Percentiles rank a stretch among this genome's conserved stretches.
Evolutionary conservation across 306 rosid species (phyloP).

Genomic region (Cucumis melo): DNA sequence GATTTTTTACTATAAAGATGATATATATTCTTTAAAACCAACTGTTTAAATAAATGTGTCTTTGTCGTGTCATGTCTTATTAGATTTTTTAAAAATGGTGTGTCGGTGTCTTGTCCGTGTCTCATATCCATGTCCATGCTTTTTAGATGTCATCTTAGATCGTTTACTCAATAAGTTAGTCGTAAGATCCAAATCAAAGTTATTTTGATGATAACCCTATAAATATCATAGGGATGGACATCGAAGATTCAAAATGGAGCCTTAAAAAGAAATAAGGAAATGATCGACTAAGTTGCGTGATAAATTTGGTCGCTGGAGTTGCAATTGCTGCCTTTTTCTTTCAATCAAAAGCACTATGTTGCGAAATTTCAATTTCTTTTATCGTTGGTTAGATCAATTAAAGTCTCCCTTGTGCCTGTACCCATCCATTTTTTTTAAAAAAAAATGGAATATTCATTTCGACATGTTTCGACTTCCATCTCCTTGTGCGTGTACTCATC

Average conservation of each 20-base stretch:
- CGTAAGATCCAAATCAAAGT: too few species aligned
- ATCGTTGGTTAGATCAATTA: background rate
- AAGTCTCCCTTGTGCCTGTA: background rate
- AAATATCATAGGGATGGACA: background rate
- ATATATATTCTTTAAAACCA: too few species aligned
- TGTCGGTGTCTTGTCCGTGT: too few species aligned
- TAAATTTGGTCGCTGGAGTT: conserved; percentile 13
- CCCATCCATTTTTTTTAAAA: background rate
- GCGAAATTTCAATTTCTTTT: background rate
- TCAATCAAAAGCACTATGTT: background rate
- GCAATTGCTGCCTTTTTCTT: too few species aligned
- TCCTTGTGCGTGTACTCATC: too few species aligned
- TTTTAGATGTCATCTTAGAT: background rate
- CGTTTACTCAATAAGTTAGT: background rate
- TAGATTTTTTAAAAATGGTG: too few species aligned
- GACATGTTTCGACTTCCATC: too few species aligned
- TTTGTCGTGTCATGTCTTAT: too few species aligned
- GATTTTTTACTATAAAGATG: too few species aligned
- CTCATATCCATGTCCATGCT: too few species aligned
- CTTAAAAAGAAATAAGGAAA: conserved; percentile 25
- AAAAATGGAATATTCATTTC: background rate
- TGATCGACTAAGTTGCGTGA: conserved; percentile 53
- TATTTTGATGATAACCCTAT: conserved; percentile 9
- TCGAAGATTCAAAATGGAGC: conserved; percentile 69
- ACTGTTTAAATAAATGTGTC: too few species aligned